Evolutionary conservation across 371 early-diverging fungal genomes (phyloP), one percentile per base, ranked within the genome.

Genomic region (Fennellomyces sp.): DNA sequence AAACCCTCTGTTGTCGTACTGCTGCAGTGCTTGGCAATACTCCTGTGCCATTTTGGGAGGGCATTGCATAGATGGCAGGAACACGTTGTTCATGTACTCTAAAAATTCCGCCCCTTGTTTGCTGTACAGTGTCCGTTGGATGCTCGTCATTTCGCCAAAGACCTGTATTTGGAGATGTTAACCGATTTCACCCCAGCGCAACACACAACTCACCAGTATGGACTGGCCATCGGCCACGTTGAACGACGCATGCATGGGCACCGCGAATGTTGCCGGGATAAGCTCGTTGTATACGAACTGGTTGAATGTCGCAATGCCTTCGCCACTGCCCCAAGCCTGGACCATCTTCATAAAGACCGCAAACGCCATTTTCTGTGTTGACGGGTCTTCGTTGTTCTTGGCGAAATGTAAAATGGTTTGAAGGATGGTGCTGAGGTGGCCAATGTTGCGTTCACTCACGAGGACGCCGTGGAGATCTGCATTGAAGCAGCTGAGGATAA

Each of bases 311-410:
- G 80, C 66, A 31, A 75, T 69, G 51, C 68, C 47, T 50, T 70
- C 64, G 60, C 73, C 52, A 70, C 85, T 77, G 38, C 90, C 93
- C 95, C 93, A 97, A 1, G 89, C 73, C 49, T 82, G 78, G 21
- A 94, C 84, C 60, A 92, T 88, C 72, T 90, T 94, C 53, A 88
- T 63, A 45, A 96, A 73, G 3, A 94, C 84, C 33, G 88, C 89
- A 65, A 96, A 91, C 0, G 95, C 91, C 71, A 90, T 78, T 64
- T 91, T 94, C 72, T 95, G 92, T 12, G 85, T 80, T 25, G 85
- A 75, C 7, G 88, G 78, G 58, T 91, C 94, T 7, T 83, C 77
- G 25, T 82, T 72, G 56, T 95, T 94, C 51, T 81, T 85, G 17
- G 90, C 89, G 60, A 86, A 91, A 64, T 89, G 90, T 27, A 94